Evolutionary conservation across 108 stramenopile genomes (phyloP), one percentile per base, ranked within the genome.

Genomic region (Parietichytrium sp.): DNA sequence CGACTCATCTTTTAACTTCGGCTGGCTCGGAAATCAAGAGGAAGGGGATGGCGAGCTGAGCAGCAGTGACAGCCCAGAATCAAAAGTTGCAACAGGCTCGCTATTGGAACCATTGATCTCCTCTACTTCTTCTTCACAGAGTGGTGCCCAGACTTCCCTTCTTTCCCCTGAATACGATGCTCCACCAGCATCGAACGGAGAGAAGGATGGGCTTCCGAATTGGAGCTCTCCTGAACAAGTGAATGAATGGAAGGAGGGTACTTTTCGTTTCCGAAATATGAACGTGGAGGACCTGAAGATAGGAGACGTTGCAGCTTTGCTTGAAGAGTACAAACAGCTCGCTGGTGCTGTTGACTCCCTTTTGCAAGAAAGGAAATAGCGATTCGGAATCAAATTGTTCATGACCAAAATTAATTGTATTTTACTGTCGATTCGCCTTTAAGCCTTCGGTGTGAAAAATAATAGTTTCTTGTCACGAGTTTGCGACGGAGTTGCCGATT

Each of bases 311-410:
- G 10, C 38, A 0, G 61, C 1, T 6, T 25, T 72, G 61, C 6
- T 72, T n/a, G 61, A 45, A 45, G 61, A 72, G 42, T 72, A 72
- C 3, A 72, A 72, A 25, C 23, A n/a, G 36, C 23, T 72, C 20
- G 33, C 61, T 12, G 20, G 8, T 23, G 20, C 25, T 6, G 33
- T 72, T 0, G 61, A 72, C 8, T 10, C 33, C 10, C 61, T 72
- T 10, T 10, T 38, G n/a, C n/a, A n/a, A n/a, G n/a, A n/a, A n/a
- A n/a, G n/a, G n/a, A n/a, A n/a, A n/a, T n/a, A n/a, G n/a, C n/a
- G n/a, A n/a, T n/a, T n/a, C n/a, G n/a, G n/a, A n/a, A n/a, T n/a
- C n/a, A n/a, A n/a, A n/a, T n/a, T n/a, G n/a, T n/a, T n/a, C n/a
- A n/a, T n/a, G n/a, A n/a, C n/a, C n/a, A n/a, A n/a, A n/a, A n/a